A percentile compares a stretch with the other conserved stretches of the same genome.
Conservation (phyloP, 2,329 filamentous ascomycete genomes). For the Monilinia polystroma region DNA sequence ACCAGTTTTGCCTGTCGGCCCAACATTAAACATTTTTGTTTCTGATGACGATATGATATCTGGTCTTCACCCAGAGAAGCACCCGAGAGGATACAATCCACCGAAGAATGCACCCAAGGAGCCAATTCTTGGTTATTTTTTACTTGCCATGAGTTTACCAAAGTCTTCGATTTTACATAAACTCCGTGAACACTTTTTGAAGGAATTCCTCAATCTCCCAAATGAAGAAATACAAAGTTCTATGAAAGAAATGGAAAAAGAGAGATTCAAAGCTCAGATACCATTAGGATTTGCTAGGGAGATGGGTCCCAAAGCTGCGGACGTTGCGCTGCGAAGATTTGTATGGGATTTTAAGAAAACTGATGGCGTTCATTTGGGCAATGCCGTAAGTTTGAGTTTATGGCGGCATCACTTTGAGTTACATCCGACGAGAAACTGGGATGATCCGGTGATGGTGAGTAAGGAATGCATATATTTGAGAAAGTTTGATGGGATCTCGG, state of each 20-base stretch:
- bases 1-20: not conserved
- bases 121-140: not conserved
- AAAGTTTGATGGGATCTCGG: not conserved
- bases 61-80: not conserved
- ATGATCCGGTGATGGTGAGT: not conserved
- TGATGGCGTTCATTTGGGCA: not conserved
- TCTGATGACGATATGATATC: not conserved
- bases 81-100: not conserved
- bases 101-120: not conserved
- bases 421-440: not conserved
- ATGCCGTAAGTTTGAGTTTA: conserved; percentile 2
- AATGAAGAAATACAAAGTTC: not conserved
- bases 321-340: not conserved
- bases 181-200: conserved; percentile 3
- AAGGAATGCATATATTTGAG: not conserved
- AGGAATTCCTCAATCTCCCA: not conserved
- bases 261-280: not conserved
- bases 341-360: not conserved
- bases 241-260: not conserved
- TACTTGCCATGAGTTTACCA: not conserved
- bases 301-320: not conserved
- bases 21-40: not conserved
- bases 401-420: not conserved
- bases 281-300: not conserved
- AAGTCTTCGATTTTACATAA: not conserved